Percentiles rank a stretch among this genome's conserved stretches.
phyloP scores from a whole-genome alignment of 371 early-diverging fungal species.

The Capillidium heterosporum region DNA sequence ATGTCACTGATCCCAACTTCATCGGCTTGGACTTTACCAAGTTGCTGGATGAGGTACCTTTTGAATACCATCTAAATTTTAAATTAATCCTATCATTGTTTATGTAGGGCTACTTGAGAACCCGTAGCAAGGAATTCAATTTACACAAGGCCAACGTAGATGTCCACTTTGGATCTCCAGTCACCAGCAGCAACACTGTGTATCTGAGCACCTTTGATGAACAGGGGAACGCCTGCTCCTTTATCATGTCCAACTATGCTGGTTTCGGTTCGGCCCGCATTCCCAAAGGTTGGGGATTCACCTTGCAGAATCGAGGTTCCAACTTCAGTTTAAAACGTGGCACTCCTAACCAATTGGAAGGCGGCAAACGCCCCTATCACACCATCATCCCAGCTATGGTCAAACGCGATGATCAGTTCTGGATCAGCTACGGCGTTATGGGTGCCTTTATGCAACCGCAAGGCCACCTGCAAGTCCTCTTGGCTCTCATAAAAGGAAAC shows the following conservation, averaged over 20 bases:
- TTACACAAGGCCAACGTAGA: constrained; percentile 21
- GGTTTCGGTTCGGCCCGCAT: constrained; percentile 37
- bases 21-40: no score
- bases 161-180: constrained; percentile 37
- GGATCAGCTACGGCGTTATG: constrained; percentile 16
- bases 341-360: constrained; percentile 47
- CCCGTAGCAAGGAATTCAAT: constrained; percentile 35
- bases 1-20: constrained; percentile 49
- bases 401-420: constrained; percentile 14
- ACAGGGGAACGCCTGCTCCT: constrained; percentile 70
- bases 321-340: constrained; percentile 40
- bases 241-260: constrained; percentile 41
- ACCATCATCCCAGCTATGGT: constrained; percentile 66
- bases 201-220: constrained; percentile 58
- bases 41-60: no score
- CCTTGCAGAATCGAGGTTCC: constrained; percentile 54
- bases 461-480: constrained; percentile 61
- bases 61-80: no score
- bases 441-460: constrained; percentile 39
- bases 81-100: constrained; percentile 28
- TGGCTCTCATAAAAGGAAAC: constrained; percentile 37
- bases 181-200: constrained; percentile 42
- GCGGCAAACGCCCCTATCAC: constrained; percentile 67
- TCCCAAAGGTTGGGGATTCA: constrained; percentile 44
- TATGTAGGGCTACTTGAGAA: constrained; percentile 30